Conservation (phyloP, 2,329 filamentous ascomycete species). For the Hirsutella rhossiliensis region DNA sequence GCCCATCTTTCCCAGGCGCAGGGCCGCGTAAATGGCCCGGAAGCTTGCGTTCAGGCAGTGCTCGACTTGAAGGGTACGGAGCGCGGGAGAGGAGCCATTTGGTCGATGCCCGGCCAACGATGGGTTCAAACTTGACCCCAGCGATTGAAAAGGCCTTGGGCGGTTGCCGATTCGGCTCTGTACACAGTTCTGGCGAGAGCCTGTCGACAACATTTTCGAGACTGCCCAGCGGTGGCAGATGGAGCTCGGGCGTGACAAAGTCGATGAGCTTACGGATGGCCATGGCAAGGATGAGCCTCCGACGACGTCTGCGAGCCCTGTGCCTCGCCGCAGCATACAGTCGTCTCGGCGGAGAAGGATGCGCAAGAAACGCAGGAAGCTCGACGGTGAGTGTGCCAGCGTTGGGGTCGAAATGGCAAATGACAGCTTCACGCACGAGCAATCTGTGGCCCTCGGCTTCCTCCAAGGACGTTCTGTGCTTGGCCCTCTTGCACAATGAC, state of each 20-base stretch:
- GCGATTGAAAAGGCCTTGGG: slow-evolving; percentile 29
- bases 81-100: slow-evolving; percentile 34
- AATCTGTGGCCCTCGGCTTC: slow-evolving; percentile 42
- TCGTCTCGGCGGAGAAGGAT: slow-evolving; percentile 4
- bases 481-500: slow-evolving; percentile 41
- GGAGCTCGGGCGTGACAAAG: slow-evolving; percentile 36
- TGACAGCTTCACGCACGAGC: slow-evolving; percentile 33
- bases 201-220: slow-evolving; percentile 33
- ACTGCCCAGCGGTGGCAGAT: slow-evolving; percentile 27
- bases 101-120: slow-evolving; percentile 8
- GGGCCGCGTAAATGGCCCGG: slow-evolving; percentile 8
- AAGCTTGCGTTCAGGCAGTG: slow-evolving; percentile 15
- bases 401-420: slow-evolving; percentile 34
- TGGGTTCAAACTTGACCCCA: slow-evolving; percentile 25
- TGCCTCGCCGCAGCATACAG: slow-evolving; percentile 11
- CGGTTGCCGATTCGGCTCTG: slow-evolving; percentile 3
- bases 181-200: slow-evolving; percentile 33
- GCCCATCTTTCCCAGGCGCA: background rate
- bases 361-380: slow-evolving; percentile 23
- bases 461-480: slow-evolving; percentile 27
- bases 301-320: slow-evolving; percentile 18
- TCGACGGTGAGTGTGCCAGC: slow-evolving; percentile 34
- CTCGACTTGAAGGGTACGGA: slow-evolving; percentile 29
- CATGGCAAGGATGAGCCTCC: slow-evolving; percentile 31
- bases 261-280: slow-evolving; percentile 34